Evolutionary conservation across 2,329 filamentous ascomycete genomes (phyloP), one percentile per base, ranked within the genome.

Genomic region (Simplicillium aogashimaense): DNA sequence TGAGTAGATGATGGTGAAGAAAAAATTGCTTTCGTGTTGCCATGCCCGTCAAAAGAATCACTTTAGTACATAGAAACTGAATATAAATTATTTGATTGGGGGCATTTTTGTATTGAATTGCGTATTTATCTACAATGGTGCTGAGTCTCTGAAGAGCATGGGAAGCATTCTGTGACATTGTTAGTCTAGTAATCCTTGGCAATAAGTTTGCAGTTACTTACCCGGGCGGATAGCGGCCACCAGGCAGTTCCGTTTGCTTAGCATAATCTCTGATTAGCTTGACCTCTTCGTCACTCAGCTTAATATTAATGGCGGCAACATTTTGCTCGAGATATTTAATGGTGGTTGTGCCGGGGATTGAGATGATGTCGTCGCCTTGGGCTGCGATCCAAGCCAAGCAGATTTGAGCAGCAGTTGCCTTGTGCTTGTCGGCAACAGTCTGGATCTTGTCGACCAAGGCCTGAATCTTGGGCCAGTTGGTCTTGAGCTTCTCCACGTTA

Each of bases 381-480:
- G 69, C 69, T 46, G 79, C 49, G 41, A 83, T 48, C 78, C 79
- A 84, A 0, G 78, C 78, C 20, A 83, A 60, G 2, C 74, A 70
- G 28, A 85, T 52, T 52, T 85, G 72, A 2, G 65, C 66, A 0
- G 74, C 48, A 0, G 78, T 78, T 35, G 63, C 66, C 6, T 52
- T 66, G 57, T 83, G 81, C 45, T 58, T 62, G 33, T 65, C 57
- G 1, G 74, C 76, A 6, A 81, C 50, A 5, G 51, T 59, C 3
- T 58, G 53, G 41, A 82, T 64, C 14, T 54, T 54, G 30, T 71
- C 66, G 3, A 76, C 67, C 3, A 80, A 54, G 45, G 63, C 60
- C 13, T 76, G 43, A 45, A 80, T 81, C 53, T 71, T 71, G 11
- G 42, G 34, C 17, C 53, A 49, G 39, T 54, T 54, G 10, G 47